Base-by-base conservation (phyloP, 352 stramenopile species). In the Phytophthora fragariaefolia region DNA sequence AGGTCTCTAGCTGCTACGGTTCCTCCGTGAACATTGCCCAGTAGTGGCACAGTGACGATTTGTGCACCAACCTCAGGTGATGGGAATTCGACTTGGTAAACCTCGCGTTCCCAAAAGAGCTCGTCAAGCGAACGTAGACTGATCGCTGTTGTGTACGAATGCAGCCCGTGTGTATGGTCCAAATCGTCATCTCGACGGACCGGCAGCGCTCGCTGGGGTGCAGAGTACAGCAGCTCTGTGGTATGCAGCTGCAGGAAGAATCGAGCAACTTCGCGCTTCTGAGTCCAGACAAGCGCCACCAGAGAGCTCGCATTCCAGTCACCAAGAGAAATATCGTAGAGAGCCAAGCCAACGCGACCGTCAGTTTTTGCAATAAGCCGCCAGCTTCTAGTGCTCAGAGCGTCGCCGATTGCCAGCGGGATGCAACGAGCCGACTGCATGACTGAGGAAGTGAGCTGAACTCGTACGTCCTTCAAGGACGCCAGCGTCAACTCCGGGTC, bases 81-180 rank as follows among this genome's bases (percentile, higher is more conserved):
- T 22, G 63, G 40, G 15, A 85, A 80, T 48, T 74, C 74, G 17
- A 85, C 53, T 18, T 76, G 69, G 36, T 80, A 91, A 26, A 74
- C 74, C 56, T 91, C 82, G 17, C 50, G 73, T 47, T 89, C 80
- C 80, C 78, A 91, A 15, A 81, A 63, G 27, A 83, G 71, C 18
- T 62, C 59, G 15, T 80, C 63, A 1, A 85, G 67, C 9, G 76
- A 74, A 2, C 80, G 74, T 18, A 91, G 56, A 53, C 76, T 82
- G 20, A 88, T 42, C 0, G 82, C 80, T 23, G 71, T 66, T 9
- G 76, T 83, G 48, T 78, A 88, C 8, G 78, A 82, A 15, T 85
- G 76, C 5, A 89, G 52, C 0, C 80, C 80, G 42, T 87, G 70
- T 3, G 20, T 26, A 9, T 46, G 55, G 30, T 74, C 67, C 2